Evolutionary conservation across 164 flowering plant species (phyloP), one percentile per base, ranked within the genome.

Genomic region (Liquidambar formosana): DNA sequence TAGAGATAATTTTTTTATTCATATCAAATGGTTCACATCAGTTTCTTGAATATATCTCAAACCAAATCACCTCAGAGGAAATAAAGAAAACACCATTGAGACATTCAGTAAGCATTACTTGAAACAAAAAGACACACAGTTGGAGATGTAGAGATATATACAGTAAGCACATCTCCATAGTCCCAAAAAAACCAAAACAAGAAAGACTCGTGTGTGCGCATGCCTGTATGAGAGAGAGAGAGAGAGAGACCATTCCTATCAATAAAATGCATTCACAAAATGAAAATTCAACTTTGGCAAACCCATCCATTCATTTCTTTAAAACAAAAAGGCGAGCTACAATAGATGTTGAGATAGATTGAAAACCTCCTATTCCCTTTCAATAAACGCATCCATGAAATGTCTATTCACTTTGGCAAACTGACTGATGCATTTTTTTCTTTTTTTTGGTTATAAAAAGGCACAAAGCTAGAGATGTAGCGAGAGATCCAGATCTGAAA

Each of bases 401-500:
- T 33, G 41, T 6, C 41, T 25, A 25, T 12, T 57, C 38, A 26
- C 4, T 25, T 26, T 57, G 8, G 38, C 23, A 57, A 33, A 22
- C 14, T 22, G 4, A 26, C n/a, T 25, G 13, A 25, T 57, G 38
- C 18, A 57, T 33, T 33, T 33, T 2, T 33, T 33, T 57, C 25
- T 26, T 23, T 57, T 57, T 57, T 66, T n/a, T n/a, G n/a, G 43
- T 41, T 38, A 54, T 0, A 57, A 65, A 49, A 71, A 38, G 18
- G 11, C 13, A 62, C 26, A 66, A 59, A 56, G n/a, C 71, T 73
- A 73, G 57, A 67, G 71, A 56, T 73, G 76, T 22, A 73, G 57
- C 47, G 71, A 73, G 18, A 73, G 41, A 61, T 73, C 76, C 45
- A 73, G 45, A 62, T 62, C 63, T 1, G 47, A 52, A 25, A 10